Conservation (phyloP, 495 filamentous ascomycete species). For the Lasiosphaeriaceae sp. region DNA sequence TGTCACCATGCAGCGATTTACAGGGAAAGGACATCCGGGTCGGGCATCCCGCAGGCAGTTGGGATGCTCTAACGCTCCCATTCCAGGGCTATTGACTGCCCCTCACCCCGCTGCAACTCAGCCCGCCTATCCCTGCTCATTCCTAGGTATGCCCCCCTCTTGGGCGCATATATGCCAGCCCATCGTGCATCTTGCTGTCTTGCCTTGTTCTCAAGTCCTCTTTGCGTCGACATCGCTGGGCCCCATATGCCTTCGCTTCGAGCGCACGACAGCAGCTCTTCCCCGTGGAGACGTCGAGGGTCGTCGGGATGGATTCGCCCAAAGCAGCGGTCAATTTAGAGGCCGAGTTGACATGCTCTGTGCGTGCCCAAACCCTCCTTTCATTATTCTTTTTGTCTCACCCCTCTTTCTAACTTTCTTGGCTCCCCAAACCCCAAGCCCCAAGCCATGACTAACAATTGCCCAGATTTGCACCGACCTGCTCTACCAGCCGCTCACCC, state of each 20-base stretch:
- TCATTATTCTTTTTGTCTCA: no score
- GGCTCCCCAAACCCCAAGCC: no score
- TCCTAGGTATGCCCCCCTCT: not conserved
- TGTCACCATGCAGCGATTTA: no score
- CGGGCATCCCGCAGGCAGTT: not conserved
- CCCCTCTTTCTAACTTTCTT: no score
- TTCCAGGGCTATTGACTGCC: not conserved
- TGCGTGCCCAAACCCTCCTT: conserved; percentile 42
- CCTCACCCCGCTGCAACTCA: not conserved
- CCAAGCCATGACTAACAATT: not conserved
- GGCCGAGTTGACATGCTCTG: conserved; percentile 88
- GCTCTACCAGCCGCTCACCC: conserved; percentile 90
- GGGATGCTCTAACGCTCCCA: no score
- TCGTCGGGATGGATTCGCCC: conserved; percentile 14
- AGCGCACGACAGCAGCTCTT: not conserved
- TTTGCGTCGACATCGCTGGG: not conserved
- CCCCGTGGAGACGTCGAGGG: not conserved
- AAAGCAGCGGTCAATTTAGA: conserved; percentile 61
- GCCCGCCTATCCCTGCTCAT: not conserved
- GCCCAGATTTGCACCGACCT: conserved; percentile 91
- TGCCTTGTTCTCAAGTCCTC: not conserved
- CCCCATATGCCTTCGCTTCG: conserved; percentile 2
- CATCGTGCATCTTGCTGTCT: no score
- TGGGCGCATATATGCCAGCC: no score
- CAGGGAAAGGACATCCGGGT: not conserved